Percentiles rank a stretch among this genome's conserved stretches.
Evolutionary conservation across 345 rosid genomes (phyloP).

Genomic region (Eucalyptus cloeziana): DNA sequence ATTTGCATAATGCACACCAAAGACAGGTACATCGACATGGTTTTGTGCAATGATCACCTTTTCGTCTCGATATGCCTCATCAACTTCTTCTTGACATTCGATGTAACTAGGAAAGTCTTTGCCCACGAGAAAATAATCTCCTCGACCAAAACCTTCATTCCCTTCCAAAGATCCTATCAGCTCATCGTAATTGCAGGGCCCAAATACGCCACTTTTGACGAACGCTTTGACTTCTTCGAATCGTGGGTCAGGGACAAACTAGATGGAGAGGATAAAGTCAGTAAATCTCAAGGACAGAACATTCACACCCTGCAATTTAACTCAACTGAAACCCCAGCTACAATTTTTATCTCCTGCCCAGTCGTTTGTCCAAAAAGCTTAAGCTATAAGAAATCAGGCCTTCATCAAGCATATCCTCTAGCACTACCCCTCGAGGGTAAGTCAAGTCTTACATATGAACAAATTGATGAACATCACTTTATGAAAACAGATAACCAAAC

Average conservation of each 20-base stretch:
- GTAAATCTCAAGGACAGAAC: background rate
- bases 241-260: slow-evolving; percentile 29
- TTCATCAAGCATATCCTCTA: background rate
- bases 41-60: slow-evolving; percentile 9
- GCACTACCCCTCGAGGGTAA: background rate
- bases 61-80: slow-evolving; percentile 36
- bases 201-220: slow-evolving; percentile 31
- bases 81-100: slow-evolving; percentile 49
- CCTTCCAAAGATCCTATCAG: slow-evolving; percentile 42
- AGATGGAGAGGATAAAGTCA: background rate
- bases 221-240: slow-evolving; percentile 40
- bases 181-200: slow-evolving; percentile 27
- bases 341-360: background rate
- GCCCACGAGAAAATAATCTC: slow-evolving; percentile 49
- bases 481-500: background rate
- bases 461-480: background rate
- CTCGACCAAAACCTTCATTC: slow-evolving; percentile 34
- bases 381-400: background rate
- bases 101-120: slow-evolving; percentile 47
- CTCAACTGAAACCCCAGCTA: background rate
- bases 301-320: background rate
- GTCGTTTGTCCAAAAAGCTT: background rate
- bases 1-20: background rate
- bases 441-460: background rate
- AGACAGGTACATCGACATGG: background rate